phyloP scores from a whole-genome alignment of 2,329 filamentous ascomycete genomes.

The Thermothelomyces thermophilus region DNA sequence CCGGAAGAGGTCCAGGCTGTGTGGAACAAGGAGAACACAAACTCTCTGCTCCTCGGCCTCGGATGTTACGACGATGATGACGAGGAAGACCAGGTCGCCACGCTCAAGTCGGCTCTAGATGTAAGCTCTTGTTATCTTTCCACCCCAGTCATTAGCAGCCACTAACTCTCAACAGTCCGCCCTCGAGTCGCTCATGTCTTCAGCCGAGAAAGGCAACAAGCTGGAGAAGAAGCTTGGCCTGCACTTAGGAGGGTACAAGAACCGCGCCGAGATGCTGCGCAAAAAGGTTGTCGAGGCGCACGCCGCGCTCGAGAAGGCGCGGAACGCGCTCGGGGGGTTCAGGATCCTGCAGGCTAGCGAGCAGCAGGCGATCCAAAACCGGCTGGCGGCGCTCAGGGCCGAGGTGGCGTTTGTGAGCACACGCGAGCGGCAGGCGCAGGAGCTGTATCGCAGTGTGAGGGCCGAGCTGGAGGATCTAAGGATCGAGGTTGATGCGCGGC shows the following conservation, averaged over 20 bases:
- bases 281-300: slow-evolving; percentile 73
- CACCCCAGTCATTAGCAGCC: too few species aligned
- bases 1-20: slow-evolving; percentile 46
- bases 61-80: slow-evolving; percentile 74
- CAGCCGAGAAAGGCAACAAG: slow-evolving; percentile 76
- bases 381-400: slow-evolving; percentile 69
- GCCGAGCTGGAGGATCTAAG: slow-evolving; percentile 66
- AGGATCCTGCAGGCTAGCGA: slow-evolving; percentile 72
- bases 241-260: slow-evolving; percentile 83
- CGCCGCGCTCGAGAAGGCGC: slow-evolving; percentile 66
- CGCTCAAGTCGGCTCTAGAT: slow-evolving; percentile 67
- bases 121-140: slow-evolving; percentile 39
- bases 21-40: slow-evolving; percentile 48
- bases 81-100: slow-evolving; percentile 57
- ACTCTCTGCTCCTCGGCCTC: slow-evolving; percentile 65
- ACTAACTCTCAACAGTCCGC: slow-evolving; percentile 45
- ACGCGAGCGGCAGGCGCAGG: slow-evolving; percentile 85
- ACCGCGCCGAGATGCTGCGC: slow-evolving; percentile 71
- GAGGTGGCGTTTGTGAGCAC: slow-evolving; percentile 75
- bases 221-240: slow-evolving; percentile 88
- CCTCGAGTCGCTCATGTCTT: slow-evolving; percentile 64
- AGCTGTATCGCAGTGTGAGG: slow-evolving; percentile 67
- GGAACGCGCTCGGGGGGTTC: slow-evolving; percentile 65
- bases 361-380: slow-evolving; percentile 63
- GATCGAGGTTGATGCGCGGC: slow-evolving; percentile 20